These are phyloP conservation scores for Picochlorum sp. DNA, from an alignment of 139 green algal genomes.

Conservation along the genomic window DNA sequence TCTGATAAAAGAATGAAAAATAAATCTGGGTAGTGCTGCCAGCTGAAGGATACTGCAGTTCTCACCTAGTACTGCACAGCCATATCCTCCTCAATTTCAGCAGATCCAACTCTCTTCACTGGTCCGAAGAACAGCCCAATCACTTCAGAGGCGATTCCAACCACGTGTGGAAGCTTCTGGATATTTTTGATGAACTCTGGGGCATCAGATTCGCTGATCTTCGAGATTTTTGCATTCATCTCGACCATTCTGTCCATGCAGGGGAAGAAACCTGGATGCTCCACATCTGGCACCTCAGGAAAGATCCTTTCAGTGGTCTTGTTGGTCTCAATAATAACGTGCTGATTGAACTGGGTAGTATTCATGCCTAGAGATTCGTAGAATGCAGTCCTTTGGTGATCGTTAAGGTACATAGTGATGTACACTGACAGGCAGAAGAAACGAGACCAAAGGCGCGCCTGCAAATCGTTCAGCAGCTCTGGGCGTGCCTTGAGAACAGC, in stretches of 20 bases:
- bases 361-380: slow-evolving; percentile 90
- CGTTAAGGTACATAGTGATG: slow-evolving; percentile 99
- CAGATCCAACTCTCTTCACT: slow-evolving; percentile 1
- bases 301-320: slow-evolving; percentile 93
- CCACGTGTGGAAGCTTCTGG: slow-evolving; percentile 56
- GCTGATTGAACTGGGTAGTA: slow-evolving; percentile 94
- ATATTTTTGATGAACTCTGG: slow-evolving; percentile 64
- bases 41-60: too few relatives aligned
- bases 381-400: slow-evolving; percentile 84
- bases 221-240: slow-evolving; percentile 68
- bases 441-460: slow-evolving; percentile 78
- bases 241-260: slow-evolving; percentile 69
- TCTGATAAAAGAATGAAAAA: too few relatives aligned
- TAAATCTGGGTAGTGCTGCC: too few relatives aligned
- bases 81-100: slow-evolving; percentile 2
- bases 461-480: slow-evolving; percentile 64
- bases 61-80: slow-evolving; percentile 5
- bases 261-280: slow-evolving; percentile 79
- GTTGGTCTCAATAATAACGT: slow-evolving; percentile 99
- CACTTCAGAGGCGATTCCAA: slow-evolving; percentile 64
- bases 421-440: slow-evolving; percentile 99
- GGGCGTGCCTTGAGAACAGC: slow-evolving; percentile 82
- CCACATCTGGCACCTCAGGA: slow-evolving; percentile 77
- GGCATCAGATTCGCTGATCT: slow-evolving; percentile 50
- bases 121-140: slow-evolving; percentile 16